These are phyloP conservation scores for Globisporangium paddicum DNA, from an alignment of 352 stramenopile genomes.

Conservation along the genomic window DNA sequence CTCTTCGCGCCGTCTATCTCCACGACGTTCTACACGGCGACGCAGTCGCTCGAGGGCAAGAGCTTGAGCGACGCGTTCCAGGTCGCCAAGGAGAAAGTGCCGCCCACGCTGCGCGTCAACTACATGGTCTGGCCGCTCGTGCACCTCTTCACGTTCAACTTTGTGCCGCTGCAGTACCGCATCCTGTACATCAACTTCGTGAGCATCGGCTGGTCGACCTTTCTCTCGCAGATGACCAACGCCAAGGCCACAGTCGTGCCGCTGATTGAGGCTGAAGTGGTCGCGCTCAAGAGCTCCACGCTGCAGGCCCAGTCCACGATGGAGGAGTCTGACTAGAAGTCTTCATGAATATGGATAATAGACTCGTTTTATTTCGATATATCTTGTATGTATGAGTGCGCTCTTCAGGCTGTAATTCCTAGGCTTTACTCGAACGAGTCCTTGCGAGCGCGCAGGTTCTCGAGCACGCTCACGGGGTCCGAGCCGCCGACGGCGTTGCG, in stretches of 20 bases:
- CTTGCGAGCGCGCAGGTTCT: slow-evolving; percentile 73
- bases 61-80: slow-evolving; percentile 26
- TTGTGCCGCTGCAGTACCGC: slow-evolving; percentile 47
- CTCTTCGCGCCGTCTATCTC: slow-evolving; percentile 38
- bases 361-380: slow-evolving; percentile 7
- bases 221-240: slow-evolving; percentile 42
- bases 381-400: background rate
- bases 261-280: background rate
- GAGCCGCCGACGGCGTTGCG: slow-evolving; percentile 72
- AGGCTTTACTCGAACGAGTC: slow-evolving; percentile 57
- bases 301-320: slow-evolving; percentile 4
- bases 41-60: slow-evolving; percentile 35
- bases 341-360: background rate
- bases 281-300: background rate
- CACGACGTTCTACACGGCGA: slow-evolving; percentile 35
- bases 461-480: slow-evolving; percentile 74
- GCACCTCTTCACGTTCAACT: slow-evolving; percentile 41
- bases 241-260: slow-evolving; percentile 7
- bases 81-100: slow-evolving; percentile 29
- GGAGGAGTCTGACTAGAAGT: slow-evolving; percentile 5
- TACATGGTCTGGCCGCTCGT: slow-evolving; percentile 47
- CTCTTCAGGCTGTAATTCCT: background rate
- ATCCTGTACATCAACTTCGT: slow-evolving; percentile 52
- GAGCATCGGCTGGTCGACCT: slow-evolving; percentile 44
- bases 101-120: slow-evolving; percentile 32